A percentile compares a stretch with the other conserved stretches of the same genome.
These are phyloP conservation scores for Scopulariopsis brevicaulis DNA, from an alignment of 2,329 filamentous ascomycete genomes.

Conservation along the genomic window DNA sequence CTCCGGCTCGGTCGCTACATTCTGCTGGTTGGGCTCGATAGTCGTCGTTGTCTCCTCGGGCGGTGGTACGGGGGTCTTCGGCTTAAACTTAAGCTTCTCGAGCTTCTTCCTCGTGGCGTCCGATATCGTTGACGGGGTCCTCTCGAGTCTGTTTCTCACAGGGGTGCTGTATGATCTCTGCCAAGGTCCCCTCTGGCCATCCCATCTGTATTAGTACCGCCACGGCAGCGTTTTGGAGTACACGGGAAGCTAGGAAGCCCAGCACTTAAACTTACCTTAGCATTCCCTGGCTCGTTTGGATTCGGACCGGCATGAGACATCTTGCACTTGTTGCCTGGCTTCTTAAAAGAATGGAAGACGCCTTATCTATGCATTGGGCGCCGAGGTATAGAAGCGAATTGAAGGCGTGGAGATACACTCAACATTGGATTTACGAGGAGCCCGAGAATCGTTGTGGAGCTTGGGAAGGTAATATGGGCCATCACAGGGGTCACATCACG, in stretches of 20 bases:
- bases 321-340: neutral
- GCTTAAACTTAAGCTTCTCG: constrained; percentile 41
- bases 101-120: constrained; percentile 50
- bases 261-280: neutral
- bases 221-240: neutral
- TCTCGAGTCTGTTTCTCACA: constrained; percentile 20
- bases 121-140: constrained; percentile 36
- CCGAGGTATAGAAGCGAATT: neutral
- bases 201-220: neutral
- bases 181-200: constrained; percentile 23
- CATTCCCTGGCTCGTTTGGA: neutral
- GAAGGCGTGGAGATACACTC: neutral
- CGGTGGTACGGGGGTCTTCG: constrained; percentile 5
- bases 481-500: neutral
- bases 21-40: constrained; percentile 5
- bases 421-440: neutral
- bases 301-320: neutral
- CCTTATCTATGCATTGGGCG: neutral
- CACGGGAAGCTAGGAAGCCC: neutral
- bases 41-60: constrained; percentile 5
- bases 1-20: neutral
- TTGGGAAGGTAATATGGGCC: neutral
- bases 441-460: neutral
- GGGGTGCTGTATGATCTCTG: constrained; percentile 42
- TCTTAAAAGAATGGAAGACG: neutral